Base-by-base conservation (phyloP, 208 protist genomes). In the Crithidia expoeki region DNA sequence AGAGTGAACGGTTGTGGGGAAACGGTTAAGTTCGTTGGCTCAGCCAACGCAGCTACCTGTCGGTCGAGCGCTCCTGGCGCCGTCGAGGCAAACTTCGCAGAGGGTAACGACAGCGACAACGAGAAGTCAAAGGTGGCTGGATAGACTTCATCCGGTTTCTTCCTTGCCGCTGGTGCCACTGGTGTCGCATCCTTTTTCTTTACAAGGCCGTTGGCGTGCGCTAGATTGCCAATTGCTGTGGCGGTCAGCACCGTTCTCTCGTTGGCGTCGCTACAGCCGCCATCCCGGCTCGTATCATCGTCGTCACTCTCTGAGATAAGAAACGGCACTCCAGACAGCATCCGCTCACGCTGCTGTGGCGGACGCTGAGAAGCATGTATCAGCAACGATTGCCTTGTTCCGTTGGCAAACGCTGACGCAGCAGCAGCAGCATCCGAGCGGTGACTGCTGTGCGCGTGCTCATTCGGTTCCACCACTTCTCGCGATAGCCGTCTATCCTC, bases 241-340 rank as follows among this genome's bases (percentile, higher is more conserved):
- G 47, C 17, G n/a, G 47, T 52, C 21, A 52, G 47, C 17, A 28
- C 9, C 16, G 47, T 52, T 3, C 21, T 17, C 2, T 11, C 30
- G 28, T 30, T 57, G 16, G 42, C n/a, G 42, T 47, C 42, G 61
- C 25, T 57, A 47, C 33, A 34, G 33, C 23, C 21, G 34, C n/a
- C 47, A 33, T 67, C 61, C 3, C 32, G 44, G 32, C 60, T 52
- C 21, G 17, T 33, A 9, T 65, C 60, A 9, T 55, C 60, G 30
- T 55, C 46, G 32, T 57, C 61, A 25, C 61, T 67, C 32, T 67
- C 61, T 2, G 61, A 67, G 7, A 34, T 1, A 16, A 67, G 11
- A 19, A 57, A 42, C n/a, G 47, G 61, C 17, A 67, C 61, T 11
- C 49, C 61, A 11, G 61, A 67, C 9, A 67, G 30, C 11, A 57